Evolutionary conservation across 805 yeast species (phyloP), one percentile per base, ranked within the genome.

Genomic region (Wickerhamomyces ciferrii): DNA sequence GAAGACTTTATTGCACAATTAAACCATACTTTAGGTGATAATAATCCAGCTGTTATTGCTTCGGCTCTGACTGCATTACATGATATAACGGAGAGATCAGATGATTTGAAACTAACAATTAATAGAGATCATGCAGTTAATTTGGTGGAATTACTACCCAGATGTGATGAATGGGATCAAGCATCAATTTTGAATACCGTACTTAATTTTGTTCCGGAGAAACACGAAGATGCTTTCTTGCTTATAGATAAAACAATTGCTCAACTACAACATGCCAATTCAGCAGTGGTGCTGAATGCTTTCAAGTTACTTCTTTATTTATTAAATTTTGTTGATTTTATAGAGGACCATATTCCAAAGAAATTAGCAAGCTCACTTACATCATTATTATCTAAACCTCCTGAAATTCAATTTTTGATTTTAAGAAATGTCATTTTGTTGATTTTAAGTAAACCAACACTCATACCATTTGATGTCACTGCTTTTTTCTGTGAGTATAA

Each of bases 331-430:
- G 81, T 84, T 15, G 73, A 73, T 23, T 70, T 70, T 43, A 72
- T 83, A 1, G 79, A 75, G 27, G 73, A 75, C 31, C 71, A 72
- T n/a, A 59, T 86, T 4, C 83, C 87, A 1, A 73, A 75, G 46
- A 68, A 84, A 49, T 66, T 89, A 43, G 87, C 94, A 0, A 75
- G 81, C 13, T 81, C 94, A 0, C 67, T 90, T 39, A 75, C 83
- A 1, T 76, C 88, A 4, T 65, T 90, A 31, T 68, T 90, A 48
- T 72, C 87, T 3, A 87, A 86, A 58, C 87, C 91, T 0, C 68
- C 91, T 0, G 97, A 92, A 62, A 71, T 88, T 23, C 96, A 89
- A 63, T 92, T 90, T 61, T 69, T 90, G 41, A 85, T 84, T 1
- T 69, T 91, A 52, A 71, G 97, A 59, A 92, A 91, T 60, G 84